Percentiles rank a stretch among this genome's conserved stretches.
phyloP scores from a whole-genome alignment of 192 early-diverging fungal species.

The Bifiguratus adelaidae region DNA sequence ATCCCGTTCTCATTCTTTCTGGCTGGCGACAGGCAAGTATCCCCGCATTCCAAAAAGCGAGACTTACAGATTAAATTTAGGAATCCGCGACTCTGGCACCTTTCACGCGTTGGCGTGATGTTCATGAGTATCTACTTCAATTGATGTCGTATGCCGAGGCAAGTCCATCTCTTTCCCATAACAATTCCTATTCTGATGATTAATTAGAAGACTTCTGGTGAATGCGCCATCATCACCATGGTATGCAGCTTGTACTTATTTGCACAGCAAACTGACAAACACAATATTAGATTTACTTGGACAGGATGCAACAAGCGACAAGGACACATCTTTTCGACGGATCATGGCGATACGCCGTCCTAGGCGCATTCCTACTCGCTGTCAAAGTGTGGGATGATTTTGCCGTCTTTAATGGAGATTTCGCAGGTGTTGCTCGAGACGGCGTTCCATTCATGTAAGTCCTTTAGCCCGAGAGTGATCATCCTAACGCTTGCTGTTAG shows the following conservation, averaged over 20 bases:
- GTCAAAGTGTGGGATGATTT: conserved; percentile 85
- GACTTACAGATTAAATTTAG: no score
- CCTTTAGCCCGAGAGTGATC: neutral
- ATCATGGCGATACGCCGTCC: conserved; percentile 32
- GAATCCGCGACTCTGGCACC: no score
- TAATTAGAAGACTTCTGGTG: conserved; percentile 12
- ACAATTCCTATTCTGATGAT: no score
- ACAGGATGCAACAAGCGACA: conserved; percentile 54
- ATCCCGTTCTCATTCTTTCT: no score
- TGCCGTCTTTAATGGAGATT: conserved; percentile 77
- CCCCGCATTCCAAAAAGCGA: no score
- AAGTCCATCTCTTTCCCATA: no score
- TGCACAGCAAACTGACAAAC: no score
- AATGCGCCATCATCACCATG: conserved; percentile 19
- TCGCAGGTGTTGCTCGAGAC: conserved; percentile 66
- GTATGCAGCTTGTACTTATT: no score
- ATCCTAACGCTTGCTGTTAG: conserved; percentile 11
- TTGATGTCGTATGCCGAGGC: conserved; percentile 15
- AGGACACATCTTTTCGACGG: conserved; percentile 39
- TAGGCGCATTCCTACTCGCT: conserved; percentile 55
- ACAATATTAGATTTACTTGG: conserved; percentile 59
- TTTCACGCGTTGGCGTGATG: conserved; percentile 10
- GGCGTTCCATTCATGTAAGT: conserved; percentile 52
- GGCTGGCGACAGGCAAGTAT: no score
- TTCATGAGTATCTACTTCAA: conserved; percentile 15